Evolutionary conservation across 2,329 filamentous ascomycete genomes (phyloP).

Genomic region (Nannizziopsis barbatae): DNA sequence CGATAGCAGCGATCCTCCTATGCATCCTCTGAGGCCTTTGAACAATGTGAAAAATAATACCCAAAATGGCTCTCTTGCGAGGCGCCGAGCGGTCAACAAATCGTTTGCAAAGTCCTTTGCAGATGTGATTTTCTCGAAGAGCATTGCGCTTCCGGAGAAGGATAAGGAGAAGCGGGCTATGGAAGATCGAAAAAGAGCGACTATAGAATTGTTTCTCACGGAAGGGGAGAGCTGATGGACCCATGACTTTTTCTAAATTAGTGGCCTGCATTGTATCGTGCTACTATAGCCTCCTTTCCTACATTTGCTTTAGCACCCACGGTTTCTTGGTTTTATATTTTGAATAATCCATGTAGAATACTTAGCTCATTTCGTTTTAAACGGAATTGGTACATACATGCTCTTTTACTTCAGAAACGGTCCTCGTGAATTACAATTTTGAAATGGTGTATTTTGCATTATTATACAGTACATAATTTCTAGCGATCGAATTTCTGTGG

Average conservation of each 20-base stretch:
- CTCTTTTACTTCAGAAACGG: no score
- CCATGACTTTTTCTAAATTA: constrained; percentile 28
- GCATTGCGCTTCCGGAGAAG: constrained; percentile 28
- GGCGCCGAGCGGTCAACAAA: constrained; percentile 49
- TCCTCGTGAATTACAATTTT: no score
- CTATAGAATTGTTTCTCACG: constrained; percentile 65
- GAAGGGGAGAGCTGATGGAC: constrained; percentile 63
- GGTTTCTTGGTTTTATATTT: no score
- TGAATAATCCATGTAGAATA: no score
- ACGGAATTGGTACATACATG: no score
- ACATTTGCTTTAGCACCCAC: no score
- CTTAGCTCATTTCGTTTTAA: no score
- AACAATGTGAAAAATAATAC: constrained; percentile 24
- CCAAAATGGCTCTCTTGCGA: constrained; percentile 41
- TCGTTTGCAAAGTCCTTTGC: constrained; percentile 57
- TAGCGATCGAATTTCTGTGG: no score
- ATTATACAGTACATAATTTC: no score
- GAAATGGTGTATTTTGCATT: no score
- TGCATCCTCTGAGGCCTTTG: constrained; percentile 19
- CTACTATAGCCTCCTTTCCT: no score
- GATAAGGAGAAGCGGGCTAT: constrained; percentile 50
- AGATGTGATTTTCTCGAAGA: constrained; percentile 48
- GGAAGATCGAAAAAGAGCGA: constrained; percentile 53
- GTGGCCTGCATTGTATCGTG: no score
- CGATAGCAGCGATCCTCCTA: constrained; percentile 9